Percentiles rank a stretch among this genome's conserved stretches.
Conservation (phyloP, 176 grass and related monocot species). For the Elaeis guineensis region DNA sequence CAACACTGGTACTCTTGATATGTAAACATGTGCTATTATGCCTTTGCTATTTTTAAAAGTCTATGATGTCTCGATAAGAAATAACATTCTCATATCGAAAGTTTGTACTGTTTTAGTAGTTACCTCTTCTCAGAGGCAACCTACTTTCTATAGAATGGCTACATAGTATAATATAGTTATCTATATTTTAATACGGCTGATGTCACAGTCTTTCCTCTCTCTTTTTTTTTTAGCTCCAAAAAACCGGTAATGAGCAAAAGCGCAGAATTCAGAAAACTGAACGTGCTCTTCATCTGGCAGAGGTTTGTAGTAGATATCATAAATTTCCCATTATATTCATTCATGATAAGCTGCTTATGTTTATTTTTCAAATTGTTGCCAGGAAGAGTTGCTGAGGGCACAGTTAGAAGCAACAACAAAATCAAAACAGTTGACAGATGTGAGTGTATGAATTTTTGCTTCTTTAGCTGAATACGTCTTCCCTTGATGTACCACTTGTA, state of each 20-base stretch:
- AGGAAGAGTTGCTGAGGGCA: slow-evolving; percentile 81
- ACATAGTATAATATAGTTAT: no score
- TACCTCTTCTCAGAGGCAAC: no score
- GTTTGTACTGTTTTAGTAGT: no score
- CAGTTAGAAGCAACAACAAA: slow-evolving; percentile 65
- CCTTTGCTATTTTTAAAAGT: no score
- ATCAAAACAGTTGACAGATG: slow-evolving; percentile 59
- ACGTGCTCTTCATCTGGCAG: slow-evolving; percentile 68
- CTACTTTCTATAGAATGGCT: no score
- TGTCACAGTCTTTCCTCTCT: slow-evolving; percentile 9
- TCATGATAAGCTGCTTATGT: not conserved
- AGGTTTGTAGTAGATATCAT: slow-evolving; percentile 50
- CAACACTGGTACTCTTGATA: no score
- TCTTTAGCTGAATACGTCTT: not conserved
- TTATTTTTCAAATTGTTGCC: slow-evolving; percentile 28
- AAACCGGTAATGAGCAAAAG: slow-evolving; percentile 64
- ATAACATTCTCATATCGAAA: no score
- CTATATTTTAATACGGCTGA: not conserved
- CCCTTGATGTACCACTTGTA: not conserved
- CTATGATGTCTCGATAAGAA: no score
- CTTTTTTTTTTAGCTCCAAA: slow-evolving; percentile 63
- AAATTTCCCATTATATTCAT: not conserved
- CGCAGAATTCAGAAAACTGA: slow-evolving; percentile 83
- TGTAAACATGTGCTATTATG: no score
- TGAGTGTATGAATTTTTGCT: slow-evolving; percentile 23